These are phyloP conservation scores for Paecilomyces dactylethromorphus DNA, from an alignment of 2,329 filamentous ascomycete species.

Conservation along the genomic window DNA sequence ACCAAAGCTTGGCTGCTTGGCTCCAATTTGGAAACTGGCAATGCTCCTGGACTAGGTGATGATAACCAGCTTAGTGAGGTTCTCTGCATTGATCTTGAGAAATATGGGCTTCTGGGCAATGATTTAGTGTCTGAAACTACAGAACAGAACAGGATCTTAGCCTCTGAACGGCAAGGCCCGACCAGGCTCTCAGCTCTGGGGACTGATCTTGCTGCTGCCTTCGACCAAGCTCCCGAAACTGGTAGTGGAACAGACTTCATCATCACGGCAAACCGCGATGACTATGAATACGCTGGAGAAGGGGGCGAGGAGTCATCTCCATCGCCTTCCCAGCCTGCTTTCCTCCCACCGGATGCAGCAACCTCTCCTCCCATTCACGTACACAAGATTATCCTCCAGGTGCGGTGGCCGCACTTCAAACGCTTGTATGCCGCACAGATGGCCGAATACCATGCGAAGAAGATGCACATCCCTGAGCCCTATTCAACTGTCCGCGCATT, in stretches of 20 bases:
- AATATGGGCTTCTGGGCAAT: constrained; percentile 85
- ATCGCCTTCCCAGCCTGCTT: constrained; percentile 21
- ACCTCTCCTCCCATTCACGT: constrained; percentile 86
- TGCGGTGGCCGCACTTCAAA: constrained; percentile 94
- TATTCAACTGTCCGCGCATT: constrained; percentile 93
- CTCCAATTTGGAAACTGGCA: constrained; percentile 68
- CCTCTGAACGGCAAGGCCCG: constrained; percentile 47
- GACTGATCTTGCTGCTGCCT: constrained; percentile 75
- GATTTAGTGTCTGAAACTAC: constrained; percentile 54
- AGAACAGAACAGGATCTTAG: constrained; percentile 40
- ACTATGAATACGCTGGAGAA: constrained; percentile 49
- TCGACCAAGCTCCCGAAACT: constrained; percentile 76
- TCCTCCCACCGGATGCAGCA: constrained; percentile 28
- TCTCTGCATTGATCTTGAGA: constrained; percentile 84
- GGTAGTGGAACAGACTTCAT: constrained; percentile 87
- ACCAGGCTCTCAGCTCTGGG: constrained; percentile 62
- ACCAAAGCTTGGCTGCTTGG: constrained; percentile 97
- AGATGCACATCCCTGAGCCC: constrained; percentile 96
- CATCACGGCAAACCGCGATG: constrained; percentile 80
- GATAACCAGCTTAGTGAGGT: constrained; percentile 95
- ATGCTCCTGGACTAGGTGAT: constrained; percentile 62
- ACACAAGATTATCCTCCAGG: constrained; percentile 87
- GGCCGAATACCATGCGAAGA: constrained; percentile 94
- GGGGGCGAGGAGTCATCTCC: constrained; percentile 31
- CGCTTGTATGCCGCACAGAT: constrained; percentile 90